Conservation (phyloP, 1,139 yeast species). For the Candida buenavistaensis region DNA sequence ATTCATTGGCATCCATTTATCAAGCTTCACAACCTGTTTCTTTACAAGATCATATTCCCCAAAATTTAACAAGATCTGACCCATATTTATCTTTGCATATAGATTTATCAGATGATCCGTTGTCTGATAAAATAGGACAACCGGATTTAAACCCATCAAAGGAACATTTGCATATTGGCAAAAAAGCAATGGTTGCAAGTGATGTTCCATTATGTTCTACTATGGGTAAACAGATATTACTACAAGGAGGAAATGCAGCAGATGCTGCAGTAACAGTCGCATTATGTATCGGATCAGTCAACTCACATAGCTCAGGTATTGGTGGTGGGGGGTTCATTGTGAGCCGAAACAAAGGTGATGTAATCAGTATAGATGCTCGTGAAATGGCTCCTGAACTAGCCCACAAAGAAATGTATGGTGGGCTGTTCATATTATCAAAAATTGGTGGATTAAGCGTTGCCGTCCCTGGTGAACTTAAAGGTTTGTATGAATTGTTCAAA, state of each 20-base stretch:
- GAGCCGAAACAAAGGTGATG: slow-evolving; percentile 36
- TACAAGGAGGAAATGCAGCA: slow-evolving; percentile 69
- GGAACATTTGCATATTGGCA: slow-evolving; percentile 30
- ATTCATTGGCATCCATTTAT: slow-evolving; percentile 2
- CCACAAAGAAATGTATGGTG: slow-evolving; percentile 60
- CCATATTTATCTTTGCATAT: slow-evolving; percentile 11
- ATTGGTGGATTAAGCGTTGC: slow-evolving; percentile 86
- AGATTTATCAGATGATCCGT: slow-evolving; percentile 9
- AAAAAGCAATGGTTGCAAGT: slow-evolving; percentile 69
- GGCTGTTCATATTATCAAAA: slow-evolving; percentile 43
- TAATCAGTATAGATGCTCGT: slow-evolving; percentile 77
- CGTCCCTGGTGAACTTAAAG: slow-evolving; percentile 88
- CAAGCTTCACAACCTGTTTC: slow-evolving; percentile 1
- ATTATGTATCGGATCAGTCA: slow-evolving; percentile 80
- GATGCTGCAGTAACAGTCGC: slow-evolving; percentile 92
- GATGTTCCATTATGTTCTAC: slow-evolving; percentile 74
- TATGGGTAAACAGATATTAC: slow-evolving; percentile 62
- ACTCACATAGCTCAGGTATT: slow-evolving; percentile 83
- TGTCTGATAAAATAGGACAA: slow-evolving; percentile 23
- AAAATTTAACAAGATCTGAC: slow-evolving; percentile 9
- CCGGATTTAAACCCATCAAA: slow-evolving; percentile 36
- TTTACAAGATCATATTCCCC: slow-evolving; percentile 6
- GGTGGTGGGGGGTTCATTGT: slow-evolving; percentile 91
- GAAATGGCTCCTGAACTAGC: slow-evolving; percentile 79
- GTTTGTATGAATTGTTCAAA: slow-evolving; percentile 61